Percentiles rank a stretch among this genome's conserved stretches.
phyloP scores from a whole-genome alignment of 768 basidiomycete species.

The Auriscalpium microsporum region DNA sequence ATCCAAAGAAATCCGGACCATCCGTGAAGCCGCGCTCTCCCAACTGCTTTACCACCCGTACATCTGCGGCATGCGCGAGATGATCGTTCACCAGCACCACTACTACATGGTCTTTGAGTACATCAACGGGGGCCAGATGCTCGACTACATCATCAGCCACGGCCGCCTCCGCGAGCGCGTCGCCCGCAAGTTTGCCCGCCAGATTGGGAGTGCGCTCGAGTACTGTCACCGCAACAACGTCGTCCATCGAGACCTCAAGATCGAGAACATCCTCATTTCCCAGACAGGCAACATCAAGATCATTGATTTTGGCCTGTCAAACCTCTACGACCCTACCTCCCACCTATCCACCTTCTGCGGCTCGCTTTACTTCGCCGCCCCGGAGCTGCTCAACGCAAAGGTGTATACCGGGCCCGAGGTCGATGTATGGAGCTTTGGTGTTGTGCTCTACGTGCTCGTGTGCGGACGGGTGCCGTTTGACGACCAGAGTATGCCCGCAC shows the following conservation, averaged over 20 bases:
- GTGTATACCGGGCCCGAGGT: conserved; percentile 97
- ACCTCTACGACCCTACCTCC: conserved; percentile 74
- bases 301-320: conserved; percentile 97
- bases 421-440: conserved; percentile 98
- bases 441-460: conserved; percentile 94
- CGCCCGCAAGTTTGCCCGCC: conserved; percentile 94
- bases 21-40: conserved; percentile 91
- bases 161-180: conserved; percentile 91
- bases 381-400: conserved; percentile 93
- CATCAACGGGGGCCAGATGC: conserved; percentile 98
- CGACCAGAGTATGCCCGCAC: conserved; percentile 97
- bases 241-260: conserved; percentile 97
- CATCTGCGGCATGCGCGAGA: conserved; percentile 98
- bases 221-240: conserved; percentile 98
- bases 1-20: conserved; percentile 91
- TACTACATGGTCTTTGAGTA: conserved; percentile 99
- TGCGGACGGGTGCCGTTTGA: conserved; percentile 99
- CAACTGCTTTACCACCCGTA: conserved; percentile 97
- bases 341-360: conserved; percentile 96
- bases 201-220: conserved; percentile 92
- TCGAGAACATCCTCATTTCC: conserved; percentile 98
- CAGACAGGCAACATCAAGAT: conserved; percentile 99
- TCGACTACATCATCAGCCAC: conserved; percentile 99
- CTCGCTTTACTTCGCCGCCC: conserved; percentile 96
- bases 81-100: conserved; percentile 95